Evolutionary conservation across 2,329 filamentous ascomycete genomes (phyloP), one percentile per base, ranked within the genome.

Genomic region (Mollisia scopiformis): DNA sequence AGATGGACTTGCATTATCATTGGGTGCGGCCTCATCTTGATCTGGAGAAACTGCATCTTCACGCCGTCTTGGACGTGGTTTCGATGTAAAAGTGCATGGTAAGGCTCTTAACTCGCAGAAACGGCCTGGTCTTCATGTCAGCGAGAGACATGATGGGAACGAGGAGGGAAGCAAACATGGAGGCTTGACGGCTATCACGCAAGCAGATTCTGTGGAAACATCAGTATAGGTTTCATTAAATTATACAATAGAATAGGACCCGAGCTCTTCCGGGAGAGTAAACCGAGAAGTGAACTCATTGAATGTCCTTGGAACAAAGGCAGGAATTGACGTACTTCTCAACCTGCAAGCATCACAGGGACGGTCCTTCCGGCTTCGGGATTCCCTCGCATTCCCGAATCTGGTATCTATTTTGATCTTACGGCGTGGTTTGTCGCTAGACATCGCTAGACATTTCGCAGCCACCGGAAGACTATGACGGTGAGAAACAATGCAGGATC

Each of bases 271-370:
- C n/a, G n/a, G n/a, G n/a, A n/a, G n/a, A n/a, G n/a, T n/a, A n/a
- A n/a, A n/a, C n/a, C n/a, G n/a, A n/a, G n/a, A n/a, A n/a, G n/a
- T n/a, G n/a, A n/a, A n/a, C n/a, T n/a, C n/a, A n/a, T n/a, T n/a
- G n/a, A n/a, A n/a, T n/a, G n/a, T n/a, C n/a, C n/a, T n/a, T n/a
- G n/a, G n/a, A n/a, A n/a, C n/a, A n/a, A n/a, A n/a, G n/a, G n/a
- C n/a, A n/a, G n/a, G n/a, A n/a, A n/a, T n/a, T n/a, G n/a, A n/a
- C n/a, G n/a, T n/a, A n/a, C n/a, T 81, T 19, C 79, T 72, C 50
- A 71, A 72, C 8, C 78, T 76, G 63, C 79, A 81, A 11, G 74
- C 73, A 68, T 81, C 79, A 62, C 79, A 81, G 2, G 79, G 79
- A 27, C 78, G 74, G 59, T 78, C 78, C 69, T 80, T 81, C 59